Base-by-base conservation (phyloP, 257 asterid genomes). In the Penstemon davidsonii region DNA sequence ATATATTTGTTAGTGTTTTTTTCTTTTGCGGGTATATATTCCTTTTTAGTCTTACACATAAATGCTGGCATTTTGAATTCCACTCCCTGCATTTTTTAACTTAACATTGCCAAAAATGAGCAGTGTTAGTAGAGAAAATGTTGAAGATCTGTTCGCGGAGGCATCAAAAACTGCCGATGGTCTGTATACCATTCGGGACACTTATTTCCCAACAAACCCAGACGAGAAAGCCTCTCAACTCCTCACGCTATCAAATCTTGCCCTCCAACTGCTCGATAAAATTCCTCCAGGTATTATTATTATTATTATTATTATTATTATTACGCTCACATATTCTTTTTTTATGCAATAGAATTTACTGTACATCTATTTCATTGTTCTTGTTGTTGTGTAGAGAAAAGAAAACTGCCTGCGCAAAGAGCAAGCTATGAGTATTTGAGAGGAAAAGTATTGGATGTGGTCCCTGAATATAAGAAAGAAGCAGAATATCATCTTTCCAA, bases 401-500 rank as follows among this genome's bases (percentile, higher is more conserved):
- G 97, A 84, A 88, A 81, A 75, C 70, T 78, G 64, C 88, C 89
- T 10, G 54, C 77, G 70, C 87, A 85, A 63, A 87, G 98, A 67
- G 96, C 97, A 5, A 78, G 72, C 45, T 85, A 84, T 47, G 97
- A 93, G 85, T 88, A 86, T 79, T 82, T 93, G 71, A 81, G 89
- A 80, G 97, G 98, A 12, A 90, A 88, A 66, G 76, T 90, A 10
- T 67, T 90, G 77, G 97, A 92, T 82, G 97, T 77, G 57, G 79
- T 88, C 39, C 87, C 96, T 3, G 90, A 86, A 8, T 88, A 86
- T 59, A 88, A 81, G 78, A 92, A 92, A 68, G 97, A 92, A 68
- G 98, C 98, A 3, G 98, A 90, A 80, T 95, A 90, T 76, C 98
- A 88, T 87, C 90, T 92, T 53, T 88, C 97, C 56, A 92, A 92